Percentiles rank a stretch among this genome's conserved stretches.
These are phyloP conservation scores for Hymenoscyphus occultus DNA, from an alignment of 2,329 filamentous ascomycete species.

Conservation along the genomic window DNA sequence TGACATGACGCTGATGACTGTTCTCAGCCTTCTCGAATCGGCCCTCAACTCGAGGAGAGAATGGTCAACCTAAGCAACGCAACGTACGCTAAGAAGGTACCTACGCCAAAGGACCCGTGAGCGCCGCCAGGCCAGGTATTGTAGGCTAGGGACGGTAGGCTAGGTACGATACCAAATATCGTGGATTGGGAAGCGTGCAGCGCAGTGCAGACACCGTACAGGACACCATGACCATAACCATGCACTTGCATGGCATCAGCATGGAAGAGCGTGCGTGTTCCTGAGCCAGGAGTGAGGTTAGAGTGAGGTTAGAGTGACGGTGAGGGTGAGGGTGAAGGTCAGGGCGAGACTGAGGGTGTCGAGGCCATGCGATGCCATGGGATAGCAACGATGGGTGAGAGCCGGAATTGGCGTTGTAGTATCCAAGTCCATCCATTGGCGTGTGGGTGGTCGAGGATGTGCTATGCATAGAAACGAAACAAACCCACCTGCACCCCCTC, in stretches of 20 bases:
- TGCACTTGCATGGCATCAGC: neutral
- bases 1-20: conserved; percentile 13
- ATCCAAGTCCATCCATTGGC: neutral
- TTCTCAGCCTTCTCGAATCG: conserved; percentile 4
- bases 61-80: neutral
- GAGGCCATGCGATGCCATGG: neutral
- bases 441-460: neutral
- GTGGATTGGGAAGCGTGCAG: neutral
- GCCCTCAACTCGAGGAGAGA: neutral
- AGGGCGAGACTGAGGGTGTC: neutral
- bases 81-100: too few species aligned
- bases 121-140: too few species aligned
- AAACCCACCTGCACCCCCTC: too few species aligned
- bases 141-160: too few species aligned
- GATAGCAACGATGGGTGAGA: neutral
- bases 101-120: too few species aligned
- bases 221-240: neutral
- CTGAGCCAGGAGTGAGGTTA: neutral
- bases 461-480: conserved; percentile 14
- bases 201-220: too few species aligned
- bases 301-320: too few species aligned
- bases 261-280: neutral
- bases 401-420: neutral
- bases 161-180: too few species aligned
- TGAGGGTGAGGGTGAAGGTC: too few species aligned